phyloP scores from a whole-genome alignment of 495 filamentous ascomycete species.

The Aspergillus saccharolyticus region DNA sequence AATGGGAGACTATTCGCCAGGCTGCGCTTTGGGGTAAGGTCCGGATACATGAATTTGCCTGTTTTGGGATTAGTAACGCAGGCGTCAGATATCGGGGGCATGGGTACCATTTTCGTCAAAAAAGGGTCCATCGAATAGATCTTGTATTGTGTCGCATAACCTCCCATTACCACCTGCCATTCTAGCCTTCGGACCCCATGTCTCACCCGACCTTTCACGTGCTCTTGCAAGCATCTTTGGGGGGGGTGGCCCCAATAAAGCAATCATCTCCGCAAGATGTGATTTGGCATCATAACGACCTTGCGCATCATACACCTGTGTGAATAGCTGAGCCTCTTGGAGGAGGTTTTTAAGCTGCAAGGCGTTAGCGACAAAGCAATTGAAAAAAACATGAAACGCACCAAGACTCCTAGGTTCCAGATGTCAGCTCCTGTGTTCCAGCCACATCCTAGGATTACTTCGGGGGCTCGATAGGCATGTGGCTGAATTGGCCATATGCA shows the following conservation, averaged over 20 bases:
- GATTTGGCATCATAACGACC: slow-evolving; percentile 31
- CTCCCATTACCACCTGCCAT: slow-evolving; percentile 16
- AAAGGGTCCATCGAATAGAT: slow-evolving; percentile 37
- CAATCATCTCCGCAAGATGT: slow-evolving; percentile 45
- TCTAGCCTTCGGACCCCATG: not conserved
- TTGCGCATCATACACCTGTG: slow-evolving; percentile 28
- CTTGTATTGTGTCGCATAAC: slow-evolving; percentile 32
- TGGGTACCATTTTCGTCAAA: slow-evolving; percentile 30
- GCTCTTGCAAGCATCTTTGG: slow-evolving; percentile 37
- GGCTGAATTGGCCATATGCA: slow-evolving; percentile 42
- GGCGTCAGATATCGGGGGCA: not conserved
- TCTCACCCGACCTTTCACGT: slow-evolving; percentile 16
- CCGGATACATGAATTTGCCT: slow-evolving; percentile 31
- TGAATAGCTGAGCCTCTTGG: slow-evolving; percentile 44
- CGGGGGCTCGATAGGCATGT: slow-evolving; percentile 42
- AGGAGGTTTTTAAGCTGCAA: slow-evolving; percentile 48
- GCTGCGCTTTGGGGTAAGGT: slow-evolving; percentile 31
- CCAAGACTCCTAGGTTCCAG: slow-evolving; percentile 47
- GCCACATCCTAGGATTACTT: slow-evolving; percentile 41
- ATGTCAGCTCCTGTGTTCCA: slow-evolving; percentile 42
- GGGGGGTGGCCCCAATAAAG: slow-evolving; percentile 43
- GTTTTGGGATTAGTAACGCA: slow-evolving; percentile 19
- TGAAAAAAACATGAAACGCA: slow-evolving; percentile 26
- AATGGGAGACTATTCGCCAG: slow-evolving; percentile 27
- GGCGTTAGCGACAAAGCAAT: slow-evolving; percentile 23